phyloP scores from a whole-genome alignment of 768 basidiomycete genomes.

The Dentipellis sp. region DNA sequence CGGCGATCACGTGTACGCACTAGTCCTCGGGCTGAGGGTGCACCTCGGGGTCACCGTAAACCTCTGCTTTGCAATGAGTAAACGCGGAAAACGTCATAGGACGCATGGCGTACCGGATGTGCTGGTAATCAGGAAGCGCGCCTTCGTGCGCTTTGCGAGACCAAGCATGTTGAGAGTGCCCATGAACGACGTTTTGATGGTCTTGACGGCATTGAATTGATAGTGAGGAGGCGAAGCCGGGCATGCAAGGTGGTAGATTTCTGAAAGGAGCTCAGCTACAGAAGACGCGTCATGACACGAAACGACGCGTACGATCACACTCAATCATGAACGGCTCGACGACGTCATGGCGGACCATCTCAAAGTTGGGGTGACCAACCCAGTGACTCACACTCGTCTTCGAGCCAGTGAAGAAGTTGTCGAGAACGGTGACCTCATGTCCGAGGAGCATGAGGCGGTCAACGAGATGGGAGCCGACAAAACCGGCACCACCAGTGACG shows the following conservation, averaged over 20 bases:
- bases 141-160: conserved; percentile 94
- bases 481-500: conserved; percentile 97
- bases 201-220: conserved; percentile 97
- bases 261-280: conserved; percentile 26
- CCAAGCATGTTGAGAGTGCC: conserved; percentile 99
- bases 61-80: conserved; percentile 43
- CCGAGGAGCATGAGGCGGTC: conserved; percentile 97
- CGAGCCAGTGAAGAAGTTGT: conserved; percentile 98
- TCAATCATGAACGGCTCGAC: conserved; percentile 98
- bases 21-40: conserved; percentile 97
- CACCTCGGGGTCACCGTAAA: conserved; percentile 97
- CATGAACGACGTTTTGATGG: conserved; percentile 97
- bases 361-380: conserved; percentile 98
- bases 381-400: conserved; percentile 95
- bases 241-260: conserved; percentile 98
- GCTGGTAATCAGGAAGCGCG: conserved; percentile 90
- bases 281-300: not conserved
- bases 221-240: conserved; percentile 97
- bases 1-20: conserved; percentile 34
- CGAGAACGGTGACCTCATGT: conserved; percentile 93
- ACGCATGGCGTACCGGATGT: conserved; percentile 67
- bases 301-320: conserved; percentile 73
- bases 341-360: conserved; percentile 95
- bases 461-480: conserved; percentile 96
- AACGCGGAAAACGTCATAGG: not conserved